phyloP scores from a whole-genome alignment of 2,329 filamentous ascomycete genomes.

The Colletotrichum gloeosporioides region DNA sequence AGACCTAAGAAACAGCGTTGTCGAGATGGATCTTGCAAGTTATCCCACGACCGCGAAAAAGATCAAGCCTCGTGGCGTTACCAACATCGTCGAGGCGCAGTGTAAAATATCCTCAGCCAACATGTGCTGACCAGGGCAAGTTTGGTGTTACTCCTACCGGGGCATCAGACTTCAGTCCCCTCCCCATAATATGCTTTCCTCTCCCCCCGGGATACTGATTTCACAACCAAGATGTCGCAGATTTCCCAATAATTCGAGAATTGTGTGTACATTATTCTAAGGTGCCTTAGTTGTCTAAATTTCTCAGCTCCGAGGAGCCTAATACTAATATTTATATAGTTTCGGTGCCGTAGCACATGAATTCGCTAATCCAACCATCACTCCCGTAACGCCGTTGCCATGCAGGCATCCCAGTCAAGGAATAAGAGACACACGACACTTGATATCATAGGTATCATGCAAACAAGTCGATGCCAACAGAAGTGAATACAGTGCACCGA shows the following conservation, averaged over 20 bases:
- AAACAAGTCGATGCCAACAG: slow-evolving; percentile 17
- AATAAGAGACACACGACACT: slow-evolving; percentile 15
- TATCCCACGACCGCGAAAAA: no score
- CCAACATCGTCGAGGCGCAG: no score
- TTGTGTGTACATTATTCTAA: slow-evolving; percentile 22
- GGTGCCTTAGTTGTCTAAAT: slow-evolving; percentile 19
- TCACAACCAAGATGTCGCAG: background rate
- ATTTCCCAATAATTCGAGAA: background rate
- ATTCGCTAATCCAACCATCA: slow-evolving; percentile 17
- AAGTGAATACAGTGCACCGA: slow-evolving; percentile 7
- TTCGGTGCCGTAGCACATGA: slow-evolving; percentile 18
- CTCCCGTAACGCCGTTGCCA: slow-evolving; percentile 20
- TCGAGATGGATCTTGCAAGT: no score
- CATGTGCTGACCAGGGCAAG: no score
- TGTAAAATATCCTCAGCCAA: no score
- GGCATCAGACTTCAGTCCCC: background rate
- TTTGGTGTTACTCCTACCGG: no score
- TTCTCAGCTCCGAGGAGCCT: slow-evolving; percentile 17
- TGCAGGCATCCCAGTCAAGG: slow-evolving; percentile 14
- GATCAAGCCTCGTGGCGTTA: no score
- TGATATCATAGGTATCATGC: slow-evolving; percentile 19
- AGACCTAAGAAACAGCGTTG: no score
- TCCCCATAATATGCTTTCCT: no score
- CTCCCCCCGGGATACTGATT: no score
- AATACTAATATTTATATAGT: slow-evolving; percentile 20